Evolutionary conservation across 2,329 filamentous ascomycete genomes (phyloP).

Genomic region (Gnomoniopsis smithogilvyi): DNA sequence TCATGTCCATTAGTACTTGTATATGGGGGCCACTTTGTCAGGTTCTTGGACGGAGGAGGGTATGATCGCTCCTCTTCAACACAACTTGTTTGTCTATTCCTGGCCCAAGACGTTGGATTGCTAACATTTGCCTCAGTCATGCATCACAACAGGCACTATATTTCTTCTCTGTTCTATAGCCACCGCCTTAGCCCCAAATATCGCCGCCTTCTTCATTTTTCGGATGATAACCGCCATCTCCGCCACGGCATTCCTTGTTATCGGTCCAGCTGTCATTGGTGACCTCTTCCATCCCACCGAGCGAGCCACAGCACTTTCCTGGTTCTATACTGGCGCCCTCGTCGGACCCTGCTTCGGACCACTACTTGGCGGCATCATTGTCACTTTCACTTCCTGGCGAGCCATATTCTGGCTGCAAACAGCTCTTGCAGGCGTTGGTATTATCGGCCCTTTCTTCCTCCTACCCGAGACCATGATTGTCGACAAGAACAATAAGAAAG

Average conservation of each 20-base stretch:
- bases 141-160: slow-evolving; percentile 45
- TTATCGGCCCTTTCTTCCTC: slow-evolving; percentile 59
- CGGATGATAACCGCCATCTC: slow-evolving; percentile 72
- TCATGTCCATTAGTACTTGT: slow-evolving; percentile 68
- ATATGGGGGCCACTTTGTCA: slow-evolving; percentile 72
- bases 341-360: slow-evolving; percentile 69
- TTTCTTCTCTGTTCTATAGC: slow-evolving; percentile 69
- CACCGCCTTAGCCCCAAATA: slow-evolving; percentile 68
- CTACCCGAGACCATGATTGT: slow-evolving; percentile 66
- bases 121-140: slow-evolving; percentile 42
- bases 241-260: slow-evolving; percentile 70
- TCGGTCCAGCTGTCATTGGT: slow-evolving; percentile 46
- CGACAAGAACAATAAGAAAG: slow-evolving; percentile 22
- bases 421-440: slow-evolving; percentile 59
- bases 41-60: slow-evolving; percentile 56
- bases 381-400: slow-evolving; percentile 70
- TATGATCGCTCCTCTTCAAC: slow-evolving; percentile 31
- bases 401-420: slow-evolving; percentile 77
- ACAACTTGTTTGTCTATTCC: background rate
- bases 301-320: slow-evolving; percentile 69
- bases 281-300: slow-evolving; percentile 65
- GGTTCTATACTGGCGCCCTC: slow-evolving; percentile 69
- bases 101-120: slow-evolving; percentile 20
- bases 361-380: slow-evolving; percentile 72
- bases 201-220: slow-evolving; percentile 71